These are phyloP conservation scores for Sarocladium kiliense DNA, from an alignment of 2,329 filamentous ascomycete species.

Conservation along the genomic window DNA sequence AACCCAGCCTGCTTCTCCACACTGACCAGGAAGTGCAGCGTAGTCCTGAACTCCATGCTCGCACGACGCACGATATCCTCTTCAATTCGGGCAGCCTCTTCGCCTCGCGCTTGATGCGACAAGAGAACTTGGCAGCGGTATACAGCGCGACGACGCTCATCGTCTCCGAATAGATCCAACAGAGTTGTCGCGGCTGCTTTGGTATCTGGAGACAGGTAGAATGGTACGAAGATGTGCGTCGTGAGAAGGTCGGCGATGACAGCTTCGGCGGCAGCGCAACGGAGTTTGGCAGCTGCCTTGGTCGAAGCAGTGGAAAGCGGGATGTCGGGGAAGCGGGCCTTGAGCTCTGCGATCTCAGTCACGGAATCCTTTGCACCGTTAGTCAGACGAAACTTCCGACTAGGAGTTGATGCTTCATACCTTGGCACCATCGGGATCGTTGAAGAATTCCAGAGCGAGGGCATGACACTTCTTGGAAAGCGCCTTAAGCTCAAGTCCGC, in stretches of 20 bases:
- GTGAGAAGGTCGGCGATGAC: constrained; percentile 19
- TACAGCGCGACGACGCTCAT: constrained; percentile 18
- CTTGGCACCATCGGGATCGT: constrained; percentile 17
- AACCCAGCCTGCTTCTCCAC: constrained; percentile 20
- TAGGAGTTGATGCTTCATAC: constrained; percentile 11
- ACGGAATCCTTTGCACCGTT: constrained; percentile 13
- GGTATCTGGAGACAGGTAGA: constrained; percentile 18
- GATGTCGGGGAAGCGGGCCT: constrained; percentile 17
- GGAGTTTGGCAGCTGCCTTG: constrained; percentile 18
- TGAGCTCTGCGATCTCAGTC: constrained; percentile 19
- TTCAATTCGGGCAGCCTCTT: constrained; percentile 14
- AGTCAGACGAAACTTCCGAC: neutral
- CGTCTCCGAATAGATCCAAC: constrained; percentile 19
- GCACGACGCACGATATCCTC: constrained; percentile 21
- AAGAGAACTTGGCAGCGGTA: constrained; percentile 24
- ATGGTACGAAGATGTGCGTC: constrained; percentile 22
- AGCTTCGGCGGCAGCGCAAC: constrained; percentile 23
- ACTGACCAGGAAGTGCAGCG: constrained; percentile 17
- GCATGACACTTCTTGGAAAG: constrained; percentile 19
- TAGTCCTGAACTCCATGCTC: constrained; percentile 18
- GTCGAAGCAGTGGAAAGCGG: constrained; percentile 18
- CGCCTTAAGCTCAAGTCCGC: constrained; percentile 18
- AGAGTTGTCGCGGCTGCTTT: constrained; percentile 16
- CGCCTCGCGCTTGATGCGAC: constrained; percentile 14
- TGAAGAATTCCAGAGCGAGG: constrained; percentile 22